These are phyloP conservation scores for Heterobasidion occidentale DNA, from an alignment of 1,284 basidiomycete genomes.

Conservation along the genomic window DNA sequence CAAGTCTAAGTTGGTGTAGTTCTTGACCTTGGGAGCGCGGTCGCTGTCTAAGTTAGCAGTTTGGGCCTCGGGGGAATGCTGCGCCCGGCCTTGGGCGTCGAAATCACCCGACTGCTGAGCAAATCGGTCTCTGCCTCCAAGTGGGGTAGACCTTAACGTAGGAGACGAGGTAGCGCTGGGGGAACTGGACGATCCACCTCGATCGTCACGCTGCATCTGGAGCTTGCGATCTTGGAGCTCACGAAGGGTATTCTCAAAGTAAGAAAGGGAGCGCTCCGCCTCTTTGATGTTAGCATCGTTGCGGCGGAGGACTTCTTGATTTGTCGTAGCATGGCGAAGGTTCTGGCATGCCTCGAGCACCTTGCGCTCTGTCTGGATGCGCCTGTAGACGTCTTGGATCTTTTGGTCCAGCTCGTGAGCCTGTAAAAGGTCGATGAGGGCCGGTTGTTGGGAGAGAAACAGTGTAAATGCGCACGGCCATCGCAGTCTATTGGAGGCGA, in stretches of 20 bases:
- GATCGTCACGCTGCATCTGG: constrained; percentile 36
- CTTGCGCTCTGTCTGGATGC: constrained; percentile 90
- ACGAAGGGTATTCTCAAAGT: constrained; percentile 83
- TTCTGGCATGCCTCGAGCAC: constrained; percentile 82
- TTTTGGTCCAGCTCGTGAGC: constrained; percentile 75
- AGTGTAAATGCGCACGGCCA: constrained; percentile 15
- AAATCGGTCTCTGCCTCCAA: constrained; percentile 22
- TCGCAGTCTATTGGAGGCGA: neutral
- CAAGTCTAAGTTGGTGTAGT: constrained; percentile 79
- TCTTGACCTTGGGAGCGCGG: constrained; percentile 45
- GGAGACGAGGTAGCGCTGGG: constrained; percentile 25
- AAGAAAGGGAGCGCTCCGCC: constrained; percentile 77
- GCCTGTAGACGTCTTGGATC: constrained; percentile 85
- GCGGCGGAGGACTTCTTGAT: constrained; percentile 78
- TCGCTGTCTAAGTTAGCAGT: constrained; percentile 29
- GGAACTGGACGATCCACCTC: constrained; percentile 33
- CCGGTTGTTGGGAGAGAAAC: neutral
- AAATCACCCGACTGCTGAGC: constrained; percentile 31
- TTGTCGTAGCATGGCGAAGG: constrained; percentile 76
- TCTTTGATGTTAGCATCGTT: constrained; percentile 87
- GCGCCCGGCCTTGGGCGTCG: constrained; percentile 26
- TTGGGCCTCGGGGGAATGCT: constrained; percentile 33
- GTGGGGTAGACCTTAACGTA: constrained; percentile 16
- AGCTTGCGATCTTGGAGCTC: constrained; percentile 76
- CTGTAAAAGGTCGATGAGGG: constrained; percentile 15